These are phyloP conservation scores for Panicum virgatum DNA, from an alignment of 202 grass and related monocot species.

Conservation along the genomic window DNA sequence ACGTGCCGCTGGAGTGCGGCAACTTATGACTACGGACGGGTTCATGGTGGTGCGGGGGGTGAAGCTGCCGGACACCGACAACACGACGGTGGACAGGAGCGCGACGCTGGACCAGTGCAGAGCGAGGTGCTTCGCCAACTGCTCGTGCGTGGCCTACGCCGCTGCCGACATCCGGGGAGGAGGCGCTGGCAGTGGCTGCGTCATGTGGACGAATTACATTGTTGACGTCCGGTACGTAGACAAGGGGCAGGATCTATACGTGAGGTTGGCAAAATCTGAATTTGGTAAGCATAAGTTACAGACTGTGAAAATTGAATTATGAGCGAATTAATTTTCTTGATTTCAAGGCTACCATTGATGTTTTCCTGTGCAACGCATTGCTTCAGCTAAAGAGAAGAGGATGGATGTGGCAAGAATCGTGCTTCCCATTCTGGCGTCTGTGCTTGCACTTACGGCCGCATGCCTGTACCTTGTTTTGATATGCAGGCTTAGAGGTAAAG, in stretches of 20 bases:
- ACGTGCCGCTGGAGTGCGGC: conserved; percentile 29
- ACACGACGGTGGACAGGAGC: conserved; percentile 31
- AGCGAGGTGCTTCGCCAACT: conserved; percentile 36
- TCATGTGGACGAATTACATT: conserved; percentile 45
- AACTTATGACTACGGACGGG: conserved; percentile 16
- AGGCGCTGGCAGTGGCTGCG: conserved; percentile 7
- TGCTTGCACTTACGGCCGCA: neutral
- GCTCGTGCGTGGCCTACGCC: conserved; percentile 55
- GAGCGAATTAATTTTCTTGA: neutral
- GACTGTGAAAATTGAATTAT: neutral
- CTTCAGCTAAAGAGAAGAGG: conserved; percentile 13
- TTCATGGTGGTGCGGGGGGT: conserved; percentile 29
- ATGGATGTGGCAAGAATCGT: neutral
- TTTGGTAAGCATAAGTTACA: conserved; percentile 12
- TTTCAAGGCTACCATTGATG: too few species aligned
- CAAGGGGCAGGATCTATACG: conserved; percentile 33
- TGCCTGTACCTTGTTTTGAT: conserved; percentile 18
- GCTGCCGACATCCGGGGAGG: conserved; percentile 30
- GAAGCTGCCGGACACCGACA: conserved; percentile 69
- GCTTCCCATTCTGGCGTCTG: neutral
- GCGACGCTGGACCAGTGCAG: conserved; percentile 34
- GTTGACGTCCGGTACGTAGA: conserved; percentile 46
- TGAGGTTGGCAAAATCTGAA: conserved; percentile 25
- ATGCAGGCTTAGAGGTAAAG: conserved; percentile 51
- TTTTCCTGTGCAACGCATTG: too few species aligned